Evolutionary conservation across 129 eudicot genomes (phyloP), one percentile per base, ranked within the genome.

Genomic region (Helianthus annuus): DNA sequence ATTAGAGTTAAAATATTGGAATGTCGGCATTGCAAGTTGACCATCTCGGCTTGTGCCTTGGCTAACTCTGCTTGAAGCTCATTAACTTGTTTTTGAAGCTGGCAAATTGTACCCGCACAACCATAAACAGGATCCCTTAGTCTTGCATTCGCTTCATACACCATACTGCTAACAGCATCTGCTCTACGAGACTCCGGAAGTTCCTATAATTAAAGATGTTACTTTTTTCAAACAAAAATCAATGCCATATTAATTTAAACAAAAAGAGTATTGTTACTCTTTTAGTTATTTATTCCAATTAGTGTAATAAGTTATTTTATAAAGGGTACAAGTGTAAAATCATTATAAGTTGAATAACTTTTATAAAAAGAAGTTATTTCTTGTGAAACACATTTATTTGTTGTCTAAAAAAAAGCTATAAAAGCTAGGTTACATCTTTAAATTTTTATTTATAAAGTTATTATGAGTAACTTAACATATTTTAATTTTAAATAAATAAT

Each of bases 101-200:
- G 74, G 6, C 86, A 83, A 5, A 86, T 83, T 12, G 88, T 82
- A 17, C 88, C 88, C 10, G 83, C 86, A 48, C 91, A 81, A 1
- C 91, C 91, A n/a, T 86, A 86, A 4, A 86, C 86, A 0, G 91
- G 91, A 51, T 83, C 91, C 53, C 84, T 68, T n/a, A 86, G 78
- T 38, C 91, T 75, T 16, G 91, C 84, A 61, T 86, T 81, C 0
- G 91, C 86, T 78, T 86, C 91, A 1, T 83, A 86, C 59, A 86
- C 91, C 82, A 86, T 70, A 72, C 86, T 80, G 19, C 85, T 86
- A 36, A 83, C 91, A 3, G 91, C 91, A 59, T 86, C 91, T 4
- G 71, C 80, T 68, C 88, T 53, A 3, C 65, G 78, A 12, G 49
- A 54, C 76, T 80, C 91, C 1, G 88, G 83, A 62, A 86, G 63